Conservation (phyloP, 2,329 filamentous ascomycete genomes). For the Akanthomyces lecanii region DNA sequence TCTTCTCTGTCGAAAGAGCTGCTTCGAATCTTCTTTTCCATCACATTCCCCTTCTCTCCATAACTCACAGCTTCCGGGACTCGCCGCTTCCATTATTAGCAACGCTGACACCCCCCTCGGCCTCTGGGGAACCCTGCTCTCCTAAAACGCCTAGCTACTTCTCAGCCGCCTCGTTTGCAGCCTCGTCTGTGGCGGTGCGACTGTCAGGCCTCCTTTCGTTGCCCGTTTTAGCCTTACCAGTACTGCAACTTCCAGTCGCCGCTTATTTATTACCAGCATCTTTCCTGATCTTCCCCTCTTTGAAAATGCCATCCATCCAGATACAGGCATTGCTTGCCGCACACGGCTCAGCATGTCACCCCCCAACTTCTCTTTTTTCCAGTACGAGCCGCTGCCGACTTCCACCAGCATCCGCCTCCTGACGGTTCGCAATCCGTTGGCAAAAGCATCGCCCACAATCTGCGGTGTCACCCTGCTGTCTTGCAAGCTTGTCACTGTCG, state of each 20-base stretch:
- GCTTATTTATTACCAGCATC: constrained; percentile 13
- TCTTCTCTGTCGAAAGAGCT: not conserved
- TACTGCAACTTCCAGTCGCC: not conserved
- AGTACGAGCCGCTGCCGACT: constrained; percentile 5
- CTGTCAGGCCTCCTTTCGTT: not conserved
- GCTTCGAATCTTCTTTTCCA: not conserved
- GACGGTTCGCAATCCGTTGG: constrained; percentile 11
- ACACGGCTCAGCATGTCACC: constrained; percentile 8
- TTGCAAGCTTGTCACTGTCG: constrained; percentile 12
- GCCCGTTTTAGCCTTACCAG: not conserved
- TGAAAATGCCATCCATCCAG: not conserved
- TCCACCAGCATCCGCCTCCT: constrained; percentile 10
- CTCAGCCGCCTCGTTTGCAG: not conserved
- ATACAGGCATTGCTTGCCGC: not conserved
- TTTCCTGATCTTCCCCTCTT: not conserved
- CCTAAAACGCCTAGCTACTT: constrained; percentile 6
- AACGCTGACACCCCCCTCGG: not conserved
- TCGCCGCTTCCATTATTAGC: not conserved
- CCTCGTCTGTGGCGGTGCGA: constrained; percentile 9
- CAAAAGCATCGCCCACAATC: constrained; percentile 4
- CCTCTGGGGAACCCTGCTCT: not conserved
- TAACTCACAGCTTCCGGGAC: not conserved
- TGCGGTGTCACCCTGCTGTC: constrained; percentile 13
- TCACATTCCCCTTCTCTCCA: not conserved
- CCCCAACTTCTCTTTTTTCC: not conserved